Percentiles rank a stretch among this genome's conserved stretches.
Conservation (phyloP, 2,329 filamentous ascomycete species). For the Penicillium thymicola region DNA sequence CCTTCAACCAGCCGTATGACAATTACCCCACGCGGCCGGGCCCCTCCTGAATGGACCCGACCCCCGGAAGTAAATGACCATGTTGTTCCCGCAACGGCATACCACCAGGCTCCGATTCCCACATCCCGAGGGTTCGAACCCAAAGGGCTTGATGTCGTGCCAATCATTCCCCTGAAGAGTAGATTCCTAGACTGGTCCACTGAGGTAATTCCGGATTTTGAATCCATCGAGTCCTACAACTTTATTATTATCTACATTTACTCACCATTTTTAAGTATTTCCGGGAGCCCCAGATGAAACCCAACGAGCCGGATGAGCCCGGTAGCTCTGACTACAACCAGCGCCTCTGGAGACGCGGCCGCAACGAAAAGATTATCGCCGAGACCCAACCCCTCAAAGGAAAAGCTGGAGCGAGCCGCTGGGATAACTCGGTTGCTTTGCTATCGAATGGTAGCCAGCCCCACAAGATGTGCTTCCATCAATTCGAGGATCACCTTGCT, state of each 20-base stretch:
- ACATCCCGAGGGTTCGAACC: conserved; percentile 71
- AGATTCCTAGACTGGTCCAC: conserved; percentile 93
- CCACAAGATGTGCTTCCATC: conserved; percentile 90
- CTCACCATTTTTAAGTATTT: conserved; percentile 64
- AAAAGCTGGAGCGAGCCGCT: conserved; percentile 77
- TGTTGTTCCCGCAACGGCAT: conserved; percentile 62
- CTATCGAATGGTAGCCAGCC: conserved; percentile 89
- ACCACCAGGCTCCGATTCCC: conserved; percentile 73
- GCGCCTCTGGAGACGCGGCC: conserved; percentile 83
- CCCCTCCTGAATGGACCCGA: conserved; percentile 57
- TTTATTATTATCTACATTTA: conserved; percentile 18
- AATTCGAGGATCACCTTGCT: conserved; percentile 93
- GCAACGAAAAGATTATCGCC: conserved; percentile 87
- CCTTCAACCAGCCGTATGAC: conserved; percentile 35
- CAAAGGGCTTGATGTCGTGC: conserved; percentile 57
- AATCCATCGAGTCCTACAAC: conserved; percentile 13
- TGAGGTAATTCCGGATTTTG: conserved; percentile 50
- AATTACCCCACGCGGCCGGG: conserved; percentile 49
- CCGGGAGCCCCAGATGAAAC: conserved; percentile 96
- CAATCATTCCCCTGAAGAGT: conserved; percentile 72
- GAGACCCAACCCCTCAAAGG: conserved; percentile 94
- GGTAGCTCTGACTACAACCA: conserved; percentile 96
- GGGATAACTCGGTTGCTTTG: conserved; percentile 78
- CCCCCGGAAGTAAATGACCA: conserved; percentile 75
- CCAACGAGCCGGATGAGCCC: conserved; percentile 90